Evolutionary conservation across 2,329 filamentous ascomycete species (phyloP).

Genomic region (Juglanconis sp.): DNA sequence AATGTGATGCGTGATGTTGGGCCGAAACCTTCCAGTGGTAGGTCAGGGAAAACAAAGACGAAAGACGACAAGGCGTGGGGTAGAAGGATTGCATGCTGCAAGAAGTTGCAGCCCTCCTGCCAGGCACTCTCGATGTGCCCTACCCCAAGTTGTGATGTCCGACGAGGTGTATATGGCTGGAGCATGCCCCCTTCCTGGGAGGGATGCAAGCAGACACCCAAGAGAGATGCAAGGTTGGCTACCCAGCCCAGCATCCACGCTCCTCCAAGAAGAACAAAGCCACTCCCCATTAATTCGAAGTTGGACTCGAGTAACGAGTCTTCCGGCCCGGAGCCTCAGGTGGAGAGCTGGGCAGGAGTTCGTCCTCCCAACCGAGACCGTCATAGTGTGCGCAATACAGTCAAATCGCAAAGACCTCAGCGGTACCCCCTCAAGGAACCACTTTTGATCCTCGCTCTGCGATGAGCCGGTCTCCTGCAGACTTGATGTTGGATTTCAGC

Average conservation of each 20-base stretch:
- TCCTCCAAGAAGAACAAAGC: not conserved
- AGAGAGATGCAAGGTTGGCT: not conserved
- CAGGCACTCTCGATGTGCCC: no score
- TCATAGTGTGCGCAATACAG: not conserved
- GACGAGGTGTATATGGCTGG: not conserved
- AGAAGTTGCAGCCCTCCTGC: no score
- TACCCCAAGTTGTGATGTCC: not conserved
- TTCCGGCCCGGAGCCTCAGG: no score
- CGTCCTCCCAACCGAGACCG: no score
- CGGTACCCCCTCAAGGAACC: not conserved
- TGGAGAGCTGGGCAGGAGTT: no score
- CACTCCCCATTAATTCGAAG: no score
- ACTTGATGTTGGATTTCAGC: constrained; percentile 16
- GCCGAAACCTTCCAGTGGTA: not conserved
- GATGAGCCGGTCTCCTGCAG: constrained; percentile 17
- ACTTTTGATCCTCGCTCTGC: constrained; percentile 14
- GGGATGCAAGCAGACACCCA: not conserved
- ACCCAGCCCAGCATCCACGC: not conserved
- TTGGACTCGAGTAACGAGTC: no score
- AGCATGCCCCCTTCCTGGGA: not conserved
- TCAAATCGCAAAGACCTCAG: not conserved
- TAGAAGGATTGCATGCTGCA: not conserved
- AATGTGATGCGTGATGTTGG: not conserved
- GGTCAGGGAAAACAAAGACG: not conserved
- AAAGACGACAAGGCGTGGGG: not conserved